Conservation (phyloP, 2,329 filamentous ascomycete species). For the Mycosphaerella sp. region DNA sequence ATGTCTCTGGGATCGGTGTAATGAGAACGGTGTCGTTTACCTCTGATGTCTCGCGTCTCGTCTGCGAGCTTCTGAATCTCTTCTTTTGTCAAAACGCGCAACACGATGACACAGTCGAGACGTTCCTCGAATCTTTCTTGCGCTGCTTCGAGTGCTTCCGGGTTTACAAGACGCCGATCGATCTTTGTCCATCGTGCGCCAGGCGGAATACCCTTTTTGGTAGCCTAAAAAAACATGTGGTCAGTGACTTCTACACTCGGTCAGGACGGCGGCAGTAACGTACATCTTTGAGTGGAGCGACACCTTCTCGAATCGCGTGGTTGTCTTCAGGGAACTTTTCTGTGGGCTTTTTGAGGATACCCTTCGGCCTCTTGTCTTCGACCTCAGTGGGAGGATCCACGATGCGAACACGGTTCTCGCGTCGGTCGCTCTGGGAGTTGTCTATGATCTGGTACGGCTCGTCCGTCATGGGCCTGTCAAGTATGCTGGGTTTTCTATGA, state of each 20-base stretch:
- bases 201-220: constrained; percentile 41
- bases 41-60: constrained; percentile 73
- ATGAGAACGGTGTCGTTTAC: constrained; percentile 24
- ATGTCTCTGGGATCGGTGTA: neutral
- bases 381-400: constrained; percentile 63
- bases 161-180: constrained; percentile 79
- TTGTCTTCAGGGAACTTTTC: constrained; percentile 80
- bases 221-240: constrained; percentile 25
- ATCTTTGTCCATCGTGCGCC: constrained; percentile 93
- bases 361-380: constrained; percentile 63
- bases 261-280: constrained; percentile 9
- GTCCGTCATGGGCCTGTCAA: constrained; percentile 28
- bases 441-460: constrained; percentile 31
- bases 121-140: constrained; percentile 87
- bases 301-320: constrained; percentile 77
- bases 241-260: neutral
- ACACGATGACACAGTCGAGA: constrained; percentile 88
- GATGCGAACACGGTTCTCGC: constrained; percentile 46
- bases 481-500: constrained; percentile 28
- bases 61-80: constrained; percentile 84
- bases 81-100: constrained; percentile 77
- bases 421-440: constrained; percentile 30
- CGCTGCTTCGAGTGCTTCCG: constrained; percentile 75
- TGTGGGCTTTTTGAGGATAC: constrained; percentile 79
- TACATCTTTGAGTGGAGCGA: constrained; percentile 81